Evolutionary conservation across 306 rosid genomes (phyloP), one percentile per base, ranked within the genome.

Genomic region (Neltuma alba): DNA sequence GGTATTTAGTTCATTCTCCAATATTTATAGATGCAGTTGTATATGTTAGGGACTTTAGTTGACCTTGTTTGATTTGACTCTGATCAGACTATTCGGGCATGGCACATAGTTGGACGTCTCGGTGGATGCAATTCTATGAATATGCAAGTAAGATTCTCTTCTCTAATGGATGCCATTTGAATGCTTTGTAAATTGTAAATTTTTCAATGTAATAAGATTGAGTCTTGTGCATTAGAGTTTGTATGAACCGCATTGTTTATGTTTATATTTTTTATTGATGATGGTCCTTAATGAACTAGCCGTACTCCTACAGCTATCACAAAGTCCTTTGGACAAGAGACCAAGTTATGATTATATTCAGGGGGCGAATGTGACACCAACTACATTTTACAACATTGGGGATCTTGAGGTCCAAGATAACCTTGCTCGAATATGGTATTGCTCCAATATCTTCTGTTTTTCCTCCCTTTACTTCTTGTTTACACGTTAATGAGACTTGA

Each of bases 101-200:
- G 99, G 99, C 92, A 94, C 83, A 89, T 94, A 42, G 38, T 94
- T 40, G 97, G 93, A 62, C 97, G 97, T 40, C 92, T 94, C 67
- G 97, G 99, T 36, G 99, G 97, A 85, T 91, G 94, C 89, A 92
- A 94, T 87, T 82, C 99, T 74, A 87, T 91, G 97, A 92, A 94
- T 80, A 94, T 94, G 97, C 97, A 94, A 82, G 98, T 92, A 83
- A 80, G 80, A 38, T 65, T 66, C 60, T 73, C 71, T 64, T 82
- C 58, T 34, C 0, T 75, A 20, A 14, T 45, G 31, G 50, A 33
- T 10, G 20, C 57, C 47, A 16, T 27, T 41, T 48, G 14, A 33
- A 52, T 54, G 30, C 37, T 74, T 14, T 75, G 34, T 38, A 11
- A 70, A 30, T 5, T 79, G 50, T 38, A 15, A 70, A 30, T 5